Base-by-base conservation (phyloP, 345 rosid genomes). In the Salix dunnii region DNA sequence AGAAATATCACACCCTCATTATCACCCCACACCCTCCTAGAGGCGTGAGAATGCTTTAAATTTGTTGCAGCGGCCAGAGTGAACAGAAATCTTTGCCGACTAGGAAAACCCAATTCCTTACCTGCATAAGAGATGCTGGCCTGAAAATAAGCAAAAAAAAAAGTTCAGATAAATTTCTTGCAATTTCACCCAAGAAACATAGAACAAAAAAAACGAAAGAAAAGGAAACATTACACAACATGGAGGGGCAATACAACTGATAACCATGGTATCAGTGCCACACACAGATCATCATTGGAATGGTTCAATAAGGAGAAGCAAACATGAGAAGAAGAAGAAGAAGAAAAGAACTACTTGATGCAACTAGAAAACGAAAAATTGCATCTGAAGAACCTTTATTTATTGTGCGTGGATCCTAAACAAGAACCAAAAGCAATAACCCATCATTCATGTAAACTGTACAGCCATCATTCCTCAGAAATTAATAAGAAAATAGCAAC, bases 31-130 rank as follows among this genome's bases (percentile, higher is more conserved):
- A 92, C 96, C 94, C 90, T 77, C 90, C 79, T 84, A 49, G 86
- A 94, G 99, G 98, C 92, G 99, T 90, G 94, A 96, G 97, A 89
- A 87, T 80, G 79, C 80, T 85, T 81, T 60, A 80, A 68, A 76
- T 86, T 84, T 80, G 88, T 82, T 83, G 92, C 80, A 87, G 97
- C 92, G 90, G 99, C 99, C 98, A 96, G 99, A 92, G 92, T 96
- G 94, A 89, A 93, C 84, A 81, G 77, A 71, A 80, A 86, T 78
- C 68, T 82, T 74, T 79, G 69, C 73, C 82, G 81, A 87, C 87
- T 81, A 90, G 75, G 82, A 77, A 84, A 91, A 78, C 86, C 78
- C 75, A 85, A 63, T 72, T 48, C 58, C 76, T 76, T 82, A 51
- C 83, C 74, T 69, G 86, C 71, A 85, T 65, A 80, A 62, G 67